phyloP scores from a whole-genome alignment of 805 yeast species.

The Saccharomyces paradoxus region DNA sequence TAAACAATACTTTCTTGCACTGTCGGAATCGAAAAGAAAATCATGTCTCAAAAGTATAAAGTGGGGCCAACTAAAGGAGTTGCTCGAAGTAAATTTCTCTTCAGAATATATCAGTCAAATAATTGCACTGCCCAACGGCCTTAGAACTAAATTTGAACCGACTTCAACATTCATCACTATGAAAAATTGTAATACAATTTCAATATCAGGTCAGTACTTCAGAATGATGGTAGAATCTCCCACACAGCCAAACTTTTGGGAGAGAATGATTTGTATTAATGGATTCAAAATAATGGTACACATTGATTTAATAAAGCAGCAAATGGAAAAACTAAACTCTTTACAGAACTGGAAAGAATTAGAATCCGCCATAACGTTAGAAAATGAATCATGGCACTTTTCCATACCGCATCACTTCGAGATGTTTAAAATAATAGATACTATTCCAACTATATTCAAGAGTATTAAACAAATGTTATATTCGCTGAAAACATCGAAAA shows the following conservation, averaged over 20 bases:
- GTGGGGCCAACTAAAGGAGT: constrained; percentile 15
- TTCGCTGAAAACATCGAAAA: constrained; percentile 38
- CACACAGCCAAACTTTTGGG: constrained; percentile 39
- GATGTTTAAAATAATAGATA: constrained; percentile 74
- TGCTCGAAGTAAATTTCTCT: constrained; percentile 18
- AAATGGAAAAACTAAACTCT: constrained; percentile 5
- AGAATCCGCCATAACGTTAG: constrained; percentile 34
- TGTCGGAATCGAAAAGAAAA: constrained; percentile 12
- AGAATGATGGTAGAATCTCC: constrained; percentile 50
- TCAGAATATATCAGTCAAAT: constrained; percentile 21
- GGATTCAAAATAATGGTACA: constrained; percentile 24
- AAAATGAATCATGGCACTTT: constrained; percentile 39
- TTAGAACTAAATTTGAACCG: constrained; percentile 42
- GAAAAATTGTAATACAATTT: constrained; percentile 16
- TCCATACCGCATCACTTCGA: constrained; percentile 67
- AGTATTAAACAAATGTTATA: constrained; percentile 51
- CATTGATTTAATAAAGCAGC: constrained; percentile 27
- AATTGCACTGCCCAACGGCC: constrained; percentile 39
- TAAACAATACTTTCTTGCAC: constrained; percentile 20
- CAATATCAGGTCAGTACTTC: constrained; percentile 27
- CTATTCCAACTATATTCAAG: constrained; percentile 58
- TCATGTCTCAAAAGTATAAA: constrained; percentile 8
- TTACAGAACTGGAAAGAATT: constrained; percentile 10
- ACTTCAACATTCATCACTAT: constrained; percentile 22
- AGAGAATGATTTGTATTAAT: constrained; percentile 38